A percentile compares a stretch with the other conserved stretches of the same genome.
phyloP scores from a whole-genome alignment of 345 rosid species.

The Boechera stricta region DNA sequence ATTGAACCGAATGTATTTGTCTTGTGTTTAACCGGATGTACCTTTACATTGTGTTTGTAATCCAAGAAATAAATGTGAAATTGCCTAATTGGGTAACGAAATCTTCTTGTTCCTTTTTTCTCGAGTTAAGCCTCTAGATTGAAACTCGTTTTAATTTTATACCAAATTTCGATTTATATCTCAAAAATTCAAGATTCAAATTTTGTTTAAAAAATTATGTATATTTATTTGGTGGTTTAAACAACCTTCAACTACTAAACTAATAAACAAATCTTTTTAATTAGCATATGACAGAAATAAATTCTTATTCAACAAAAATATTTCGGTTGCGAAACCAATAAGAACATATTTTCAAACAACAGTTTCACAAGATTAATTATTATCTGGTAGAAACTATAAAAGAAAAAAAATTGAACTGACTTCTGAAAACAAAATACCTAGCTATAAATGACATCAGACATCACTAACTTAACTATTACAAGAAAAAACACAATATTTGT shows the following conservation, averaged over 20 bases:
- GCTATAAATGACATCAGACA: not conserved
- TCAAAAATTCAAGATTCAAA: no score
- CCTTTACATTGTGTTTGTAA: not conserved
- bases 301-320: slow-evolving; percentile 7
- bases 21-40: not conserved
- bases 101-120: not conserved
- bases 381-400: slow-evolving; percentile 13
- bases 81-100: no score
- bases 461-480: slow-evolving; percentile 17
- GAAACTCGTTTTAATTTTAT: no score
- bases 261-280: not conserved
- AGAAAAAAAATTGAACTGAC: slow-evolving; percentile 5
- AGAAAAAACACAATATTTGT: not conserved
- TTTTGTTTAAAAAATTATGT: no score
- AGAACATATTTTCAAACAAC: slow-evolving; percentile 11
- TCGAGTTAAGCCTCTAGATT: not conserved
- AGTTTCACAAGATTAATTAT: slow-evolving; percentile 35
- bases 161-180: no score
- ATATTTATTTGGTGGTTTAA: not conserved
- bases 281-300: not conserved
- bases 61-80: no score
- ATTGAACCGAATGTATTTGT: not conserved
- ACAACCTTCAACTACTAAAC: not conserved
- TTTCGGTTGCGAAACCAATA: slow-evolving; percentile 13
- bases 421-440: slow-evolving; percentile 23